Percentiles rank a stretch among this genome's conserved stretches.
These are phyloP conservation scores for Diaporthe australafricana DNA, from an alignment of 2,329 filamentous ascomycete species.

Conservation along the genomic window DNA sequence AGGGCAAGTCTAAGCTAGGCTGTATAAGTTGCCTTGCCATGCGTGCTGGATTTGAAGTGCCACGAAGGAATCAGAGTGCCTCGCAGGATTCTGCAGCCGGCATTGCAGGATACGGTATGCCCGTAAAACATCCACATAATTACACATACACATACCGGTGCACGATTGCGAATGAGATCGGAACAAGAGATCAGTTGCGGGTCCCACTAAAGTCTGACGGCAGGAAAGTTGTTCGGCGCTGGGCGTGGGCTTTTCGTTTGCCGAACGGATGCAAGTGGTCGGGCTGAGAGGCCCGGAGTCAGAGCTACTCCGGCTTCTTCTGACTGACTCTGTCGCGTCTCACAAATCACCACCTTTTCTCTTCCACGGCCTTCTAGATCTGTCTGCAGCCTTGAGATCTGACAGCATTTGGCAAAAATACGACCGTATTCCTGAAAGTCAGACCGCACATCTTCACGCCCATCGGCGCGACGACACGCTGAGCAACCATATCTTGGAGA, in stretches of 20 bases:
- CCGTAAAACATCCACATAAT: too few relatives aligned
- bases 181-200: neutral
- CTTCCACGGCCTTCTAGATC: neutral
- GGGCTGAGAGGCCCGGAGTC: constrained; percentile 13
- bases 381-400: neutral
- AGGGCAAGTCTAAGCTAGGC: neutral
- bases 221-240: neutral
- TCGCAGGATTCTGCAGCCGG: neutral
- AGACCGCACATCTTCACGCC: neutral
- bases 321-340: constrained; percentile 15
- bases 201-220: constrained; percentile 16
- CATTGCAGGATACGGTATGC: neutral
- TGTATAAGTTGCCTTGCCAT: too few relatives aligned
- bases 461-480: neutral
- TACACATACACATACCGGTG: too few relatives aligned
- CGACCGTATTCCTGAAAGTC: too few relatives aligned
- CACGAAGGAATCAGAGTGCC: neutral
- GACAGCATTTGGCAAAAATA: neutral
- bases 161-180: neutral
- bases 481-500: neutral
- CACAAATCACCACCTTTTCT: neutral
- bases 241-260: constrained; percentile 8
- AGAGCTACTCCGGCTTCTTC: neutral
- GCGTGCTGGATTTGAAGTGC: neutral
- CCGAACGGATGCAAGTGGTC: neutral